Conservation (phyloP, 306 rosid genomes). For the Albizia julibrissin region DNA sequence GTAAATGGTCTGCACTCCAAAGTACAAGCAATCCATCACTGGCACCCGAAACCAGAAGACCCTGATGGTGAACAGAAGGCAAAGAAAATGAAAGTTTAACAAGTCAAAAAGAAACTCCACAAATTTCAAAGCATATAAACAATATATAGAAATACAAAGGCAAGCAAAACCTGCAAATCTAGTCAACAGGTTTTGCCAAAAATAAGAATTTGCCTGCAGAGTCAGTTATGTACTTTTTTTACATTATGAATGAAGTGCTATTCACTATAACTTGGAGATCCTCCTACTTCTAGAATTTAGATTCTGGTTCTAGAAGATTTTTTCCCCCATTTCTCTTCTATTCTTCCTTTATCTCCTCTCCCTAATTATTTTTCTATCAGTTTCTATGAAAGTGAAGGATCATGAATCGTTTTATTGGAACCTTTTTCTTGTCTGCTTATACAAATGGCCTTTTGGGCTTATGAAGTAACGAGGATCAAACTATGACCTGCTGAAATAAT, state of each 20-base stretch:
- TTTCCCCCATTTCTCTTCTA: neutral
- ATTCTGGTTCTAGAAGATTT: neutral
- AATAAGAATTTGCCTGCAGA: neutral
- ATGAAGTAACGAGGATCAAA: too few species aligned
- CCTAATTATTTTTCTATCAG: neutral
- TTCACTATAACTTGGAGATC: neutral
- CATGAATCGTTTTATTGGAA: too few species aligned
- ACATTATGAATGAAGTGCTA: neutral
- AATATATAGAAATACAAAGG: neutral
- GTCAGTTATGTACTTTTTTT: neutral
- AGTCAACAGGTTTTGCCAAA: slow-evolving; percentile 16
- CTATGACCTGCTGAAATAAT: too few species aligned
- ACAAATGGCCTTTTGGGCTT: too few species aligned
- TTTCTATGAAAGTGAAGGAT: too few species aligned
- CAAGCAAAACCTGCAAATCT: slow-evolving; percentile 19
- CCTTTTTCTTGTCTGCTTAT: too few species aligned
- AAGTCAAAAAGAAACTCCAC: slow-evolving; percentile 15
- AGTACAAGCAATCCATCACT: slow-evolving; percentile 93
- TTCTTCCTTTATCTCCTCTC: neutral
- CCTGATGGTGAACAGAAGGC: slow-evolving; percentile 55
- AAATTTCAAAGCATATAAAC: slow-evolving; percentile 27
- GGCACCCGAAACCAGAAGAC: slow-evolving; percentile 93
- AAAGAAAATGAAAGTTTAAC: slow-evolving; percentile 9
- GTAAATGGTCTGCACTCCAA: slow-evolving; percentile 98
- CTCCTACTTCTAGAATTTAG: neutral